Base-by-base conservation (phyloP, 495 filamentous ascomycete genomes). In the Penicillium arizonense region DNA sequence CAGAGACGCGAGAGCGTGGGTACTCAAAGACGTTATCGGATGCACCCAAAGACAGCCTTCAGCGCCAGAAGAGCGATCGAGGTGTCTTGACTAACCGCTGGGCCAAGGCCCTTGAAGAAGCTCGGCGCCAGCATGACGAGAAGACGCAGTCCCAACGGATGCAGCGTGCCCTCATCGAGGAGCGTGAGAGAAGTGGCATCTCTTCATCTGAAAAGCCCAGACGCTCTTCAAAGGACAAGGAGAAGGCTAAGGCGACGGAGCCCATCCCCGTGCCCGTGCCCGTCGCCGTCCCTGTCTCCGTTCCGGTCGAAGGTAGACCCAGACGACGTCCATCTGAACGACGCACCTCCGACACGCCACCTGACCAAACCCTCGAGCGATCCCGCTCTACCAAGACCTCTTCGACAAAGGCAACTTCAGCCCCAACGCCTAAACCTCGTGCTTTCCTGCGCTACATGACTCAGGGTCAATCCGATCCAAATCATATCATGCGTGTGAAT, bases 361-460 rank as follows among this genome's bases (percentile, higher is more conserved):
- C 45, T 5, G 34, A 39, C 12, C 48, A 42, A n/a, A 18, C 48
- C 1, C n/a, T 50, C 9, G 55, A 62, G 45, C 23, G 57, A 52
- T 43, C 46, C 44, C 45, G 53, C 33, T 52, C 57, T 11, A 51
- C 54, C 12, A 65, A 60, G 41, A 43, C 59, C 23, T 57, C 60
- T 13, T 59, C 68, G n/a, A 65, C 67, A 5, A 70, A 63, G 32
- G 57, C 63, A n/a, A 35, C 66, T 12, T 56, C 70, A 4, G 44
- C 52, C 0, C 54, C 64, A 6, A 64, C 55, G 5, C 52, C 63
- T 11, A 63, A 52, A 26, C 64, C 65, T 24, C 61, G 68, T 42
- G 63, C 64, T 14, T 72, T 75, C 59, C 54, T 77, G 35, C 66
- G 69, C 26, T 74, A 74, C 50, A 67, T 74, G 65, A 68, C 59